These are phyloP conservation scores for Grigorovia transvaalensis DNA, from an alignment of 805 yeast species.

Conservation along the genomic window DNA sequence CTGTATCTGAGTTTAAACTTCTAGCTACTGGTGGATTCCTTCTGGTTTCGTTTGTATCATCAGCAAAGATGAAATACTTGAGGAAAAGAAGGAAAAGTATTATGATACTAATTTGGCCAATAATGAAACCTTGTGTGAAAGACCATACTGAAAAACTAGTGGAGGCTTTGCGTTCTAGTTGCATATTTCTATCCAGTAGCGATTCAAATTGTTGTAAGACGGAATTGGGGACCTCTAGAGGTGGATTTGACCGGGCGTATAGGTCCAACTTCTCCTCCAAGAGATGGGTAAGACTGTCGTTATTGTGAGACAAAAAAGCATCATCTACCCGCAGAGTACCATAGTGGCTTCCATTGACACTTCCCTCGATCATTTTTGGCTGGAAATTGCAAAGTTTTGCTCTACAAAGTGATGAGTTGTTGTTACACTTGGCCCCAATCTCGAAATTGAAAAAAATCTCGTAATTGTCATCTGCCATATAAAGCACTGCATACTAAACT, in stretches of 20 bases:
- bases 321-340: no score
- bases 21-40: slow-evolving; percentile 19
- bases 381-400: no score
- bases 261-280: background rate
- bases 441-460: no score
- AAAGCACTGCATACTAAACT: no score
- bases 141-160: slow-evolving; percentile 37
- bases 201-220: background rate
- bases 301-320: background rate
- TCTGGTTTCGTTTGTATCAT: slow-evolving; percentile 34
- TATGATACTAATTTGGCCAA: slow-evolving; percentile 68
- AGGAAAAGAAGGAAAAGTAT: slow-evolving; percentile 52
- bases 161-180: background rate
- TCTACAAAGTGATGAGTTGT: no score
- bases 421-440: no score
- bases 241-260: background rate
- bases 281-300: background rate
- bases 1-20: background rate
- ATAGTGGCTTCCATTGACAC: no score
- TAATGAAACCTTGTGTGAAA: slow-evolving; percentile 64
- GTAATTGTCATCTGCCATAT: no score
- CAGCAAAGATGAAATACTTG: slow-evolving; percentile 69
- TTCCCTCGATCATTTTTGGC: no score
- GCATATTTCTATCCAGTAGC: background rate
- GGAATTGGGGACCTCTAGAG: background rate